Conservation (phyloP, 2,329 filamentous ascomycete species). For the Ophiosphaerella herpotricha region DNA sequence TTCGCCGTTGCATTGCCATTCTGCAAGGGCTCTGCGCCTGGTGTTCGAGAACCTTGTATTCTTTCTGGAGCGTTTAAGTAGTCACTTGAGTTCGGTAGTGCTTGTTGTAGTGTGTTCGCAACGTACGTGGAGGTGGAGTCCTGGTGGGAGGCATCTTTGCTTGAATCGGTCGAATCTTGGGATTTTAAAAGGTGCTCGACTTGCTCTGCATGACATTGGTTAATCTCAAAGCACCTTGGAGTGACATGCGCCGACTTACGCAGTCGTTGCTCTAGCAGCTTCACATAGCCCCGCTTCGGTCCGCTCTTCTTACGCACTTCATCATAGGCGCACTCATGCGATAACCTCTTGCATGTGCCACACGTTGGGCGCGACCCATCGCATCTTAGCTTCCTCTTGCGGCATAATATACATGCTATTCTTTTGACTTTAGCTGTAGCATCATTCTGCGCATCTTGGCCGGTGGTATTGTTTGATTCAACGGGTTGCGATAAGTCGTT, state of each 20-base stretch:
- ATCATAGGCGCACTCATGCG: constrained; percentile 87
- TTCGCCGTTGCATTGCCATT: constrained; percentile 18
- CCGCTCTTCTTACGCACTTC: constrained; percentile 93
- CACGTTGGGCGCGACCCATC: constrained; percentile 84
- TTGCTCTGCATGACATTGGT: constrained; percentile 66
- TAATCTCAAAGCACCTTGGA: neutral
- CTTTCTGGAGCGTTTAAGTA: constrained; percentile 20
- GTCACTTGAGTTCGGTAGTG: constrained; percentile 24
- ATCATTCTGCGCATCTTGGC: constrained; percentile 53
- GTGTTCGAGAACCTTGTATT: constrained; percentile 17
- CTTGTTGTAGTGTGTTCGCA: constrained; percentile 35
- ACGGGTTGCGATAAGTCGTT: constrained; percentile 59
- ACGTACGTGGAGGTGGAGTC: constrained; percentile 38
- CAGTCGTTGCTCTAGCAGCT: constrained; percentile 87
- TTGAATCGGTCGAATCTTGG: constrained; percentile 61
- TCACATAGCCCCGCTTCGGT: constrained; percentile 92
- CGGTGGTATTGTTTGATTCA: constrained; percentile 44
- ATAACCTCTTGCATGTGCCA: constrained; percentile 83
- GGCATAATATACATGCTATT: constrained; percentile 91
- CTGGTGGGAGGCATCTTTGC: constrained; percentile 27
- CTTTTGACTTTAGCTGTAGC: constrained; percentile 66
- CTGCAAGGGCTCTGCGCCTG: constrained; percentile 22
- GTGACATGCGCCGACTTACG: constrained; percentile 62
- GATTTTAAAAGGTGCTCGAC: constrained; percentile 89
- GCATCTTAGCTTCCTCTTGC: constrained; percentile 89